These are phyloP conservation scores for Bruguiera gymnorhiza DNA, from an alignment of 345 rosid genomes.

Conservation along the genomic window DNA sequence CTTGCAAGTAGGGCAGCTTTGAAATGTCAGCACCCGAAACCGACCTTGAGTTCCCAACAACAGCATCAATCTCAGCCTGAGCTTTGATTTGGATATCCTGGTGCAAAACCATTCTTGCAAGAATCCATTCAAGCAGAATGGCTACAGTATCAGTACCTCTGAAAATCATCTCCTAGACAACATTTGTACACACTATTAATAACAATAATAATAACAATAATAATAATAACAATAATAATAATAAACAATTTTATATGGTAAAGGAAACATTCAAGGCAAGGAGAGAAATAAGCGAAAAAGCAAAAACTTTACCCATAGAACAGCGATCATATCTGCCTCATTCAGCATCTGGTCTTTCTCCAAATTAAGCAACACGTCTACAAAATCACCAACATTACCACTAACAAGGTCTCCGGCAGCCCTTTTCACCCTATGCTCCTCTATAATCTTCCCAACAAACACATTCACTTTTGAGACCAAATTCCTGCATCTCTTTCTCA, in stretches of 20 bases:
- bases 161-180: conserved; percentile 57
- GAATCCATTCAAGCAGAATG: conserved; percentile 55
- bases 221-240: no score
- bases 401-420: neutral
- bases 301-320: conserved; percentile 63
- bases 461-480: conserved; percentile 51
- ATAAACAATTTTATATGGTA: no score
- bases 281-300: neutral
- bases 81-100: conserved; percentile 57
- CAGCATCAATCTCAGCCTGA: conserved; percentile 50
- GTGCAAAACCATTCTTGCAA: conserved; percentile 59
- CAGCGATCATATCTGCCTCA: conserved; percentile 77
- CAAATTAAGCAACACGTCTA: conserved; percentile 69
- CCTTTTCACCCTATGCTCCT: conserved; percentile 51
- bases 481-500: conserved; percentile 58
- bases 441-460: conserved; percentile 56
- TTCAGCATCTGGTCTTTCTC: conserved; percentile 48
- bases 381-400: conserved; percentile 47
- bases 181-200: neutral
- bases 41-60: conserved; percentile 29
- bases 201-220: no score
- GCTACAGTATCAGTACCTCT: conserved; percentile 68
- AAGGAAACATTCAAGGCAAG: conserved; percentile 3
- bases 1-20: conserved; percentile 52
- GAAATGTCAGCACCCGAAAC: conserved; percentile 58